Evolutionary conservation across 192 early-diverging fungal genomes (phyloP).

Genomic region (Obelidium mucronatum): DNA sequence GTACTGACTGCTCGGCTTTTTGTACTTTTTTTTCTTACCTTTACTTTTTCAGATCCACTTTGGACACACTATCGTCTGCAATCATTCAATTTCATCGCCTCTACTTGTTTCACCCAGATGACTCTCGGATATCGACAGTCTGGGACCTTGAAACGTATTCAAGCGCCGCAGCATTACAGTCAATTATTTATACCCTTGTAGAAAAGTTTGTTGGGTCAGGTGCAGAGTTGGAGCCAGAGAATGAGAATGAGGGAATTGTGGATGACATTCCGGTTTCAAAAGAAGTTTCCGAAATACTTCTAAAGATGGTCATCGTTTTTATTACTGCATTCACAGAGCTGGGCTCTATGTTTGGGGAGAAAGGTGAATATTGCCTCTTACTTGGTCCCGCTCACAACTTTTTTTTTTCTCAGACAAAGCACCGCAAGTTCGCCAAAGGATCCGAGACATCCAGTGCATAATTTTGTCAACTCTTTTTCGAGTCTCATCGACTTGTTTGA

Average conservation of each 20-base stretch:
- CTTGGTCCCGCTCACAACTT: not conserved
- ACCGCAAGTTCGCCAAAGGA: conserved; percentile 9
- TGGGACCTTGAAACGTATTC: conserved; percentile 8
- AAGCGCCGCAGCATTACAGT: not conserved
- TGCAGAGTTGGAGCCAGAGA: not conserved
- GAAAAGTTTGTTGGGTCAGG: conserved; percentile 20
- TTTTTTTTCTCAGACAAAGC: conserved; percentile 15
- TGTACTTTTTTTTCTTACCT: not conserved
- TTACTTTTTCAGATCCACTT: not conserved
- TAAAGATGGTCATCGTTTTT: conserved; percentile 28
- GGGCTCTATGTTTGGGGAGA: conserved; percentile 32
- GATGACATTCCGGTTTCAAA: not conserved
- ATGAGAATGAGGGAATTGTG: not conserved
- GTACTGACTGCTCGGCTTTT: not conserved
- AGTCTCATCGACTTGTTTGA: conserved; percentile 3
- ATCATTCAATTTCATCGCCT: conserved; percentile 13
- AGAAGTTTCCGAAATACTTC: conserved; percentile 1
- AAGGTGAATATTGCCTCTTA: not conserved
- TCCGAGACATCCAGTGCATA: conserved; percentile 20
- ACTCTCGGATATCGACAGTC: conserved; percentile 2
- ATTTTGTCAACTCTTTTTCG: conserved; percentile 6
- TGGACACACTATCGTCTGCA: not conserved
- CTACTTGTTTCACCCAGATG: conserved; percentile 18
- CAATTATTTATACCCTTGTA: conserved; percentile 8
- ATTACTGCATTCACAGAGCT: conserved; percentile 41